Evolutionary conservation across 176 grass and related monocot species (phyloP), one percentile per base, ranked within the genome.

Genomic region (Cenchrus fungigraminus): DNA sequence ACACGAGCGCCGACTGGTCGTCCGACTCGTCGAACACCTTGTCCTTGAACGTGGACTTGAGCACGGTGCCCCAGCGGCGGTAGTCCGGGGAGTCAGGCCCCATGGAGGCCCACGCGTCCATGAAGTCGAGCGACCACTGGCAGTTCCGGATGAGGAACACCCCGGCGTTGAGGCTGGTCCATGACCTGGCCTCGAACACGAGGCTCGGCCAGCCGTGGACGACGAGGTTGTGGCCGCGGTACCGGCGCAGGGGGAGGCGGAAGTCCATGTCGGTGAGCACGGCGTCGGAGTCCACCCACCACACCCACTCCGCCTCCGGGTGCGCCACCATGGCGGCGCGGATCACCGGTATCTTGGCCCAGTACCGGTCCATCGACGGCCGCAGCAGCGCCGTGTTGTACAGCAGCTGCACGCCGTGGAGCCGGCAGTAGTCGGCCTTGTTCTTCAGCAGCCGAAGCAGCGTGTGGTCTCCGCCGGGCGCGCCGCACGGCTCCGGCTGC

Each of bases 211-310:
- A 94, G 77, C 91, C 97, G 75, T 99, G 78, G 10, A 94, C 88
- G 55, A 99, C 89, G 79, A 99, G 45, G 85, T 99, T 99, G 80
- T 93, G 91, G 29, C 2, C 49, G 6, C 51, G 55, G 86, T 98
- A 98, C 43, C 87, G 89, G 9, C 4, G 8, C 1, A 95, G 85
- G 12, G 89, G 91, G 19, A 87, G 89, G 50, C 67, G 82, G 89
- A 95, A 95, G 85, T 95, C 91, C 91, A 98, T 98, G 91, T 95
- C 96, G 14, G 96, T 98, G 90, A 98, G 87, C 67, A 92, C 90
- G 55, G 96, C 93, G 79, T 98, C 96, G 12, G 93, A 98, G 85
- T 98, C 96, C 9, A 95, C 96, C 96, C 96, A 98, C 93, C 96
- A 98, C 44, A 98, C 80, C 91, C 93, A 98, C 58, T 98, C 96